These are phyloP conservation scores for Parafenestella ontariensis DNA, from an alignment of 2,329 filamentous ascomycete genomes.

Conservation along the genomic window DNA sequence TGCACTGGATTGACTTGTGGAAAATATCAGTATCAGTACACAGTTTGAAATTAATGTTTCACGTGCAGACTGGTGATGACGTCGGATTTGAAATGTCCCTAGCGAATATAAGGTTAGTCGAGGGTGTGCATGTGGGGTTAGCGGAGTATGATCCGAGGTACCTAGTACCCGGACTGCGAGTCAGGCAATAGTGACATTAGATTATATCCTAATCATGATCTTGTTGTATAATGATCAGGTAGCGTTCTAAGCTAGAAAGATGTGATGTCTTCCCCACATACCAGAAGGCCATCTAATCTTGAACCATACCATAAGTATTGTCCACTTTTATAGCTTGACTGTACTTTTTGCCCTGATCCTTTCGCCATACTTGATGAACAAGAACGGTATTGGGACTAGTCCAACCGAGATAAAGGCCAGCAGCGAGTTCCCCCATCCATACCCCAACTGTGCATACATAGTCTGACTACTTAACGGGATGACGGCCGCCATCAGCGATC, in stretches of 20 bases:
- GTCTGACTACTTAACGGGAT: constrained; percentile 49
- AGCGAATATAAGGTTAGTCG: neutral
- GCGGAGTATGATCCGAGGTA: constrained; percentile 6
- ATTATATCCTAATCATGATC: neutral
- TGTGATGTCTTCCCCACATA: neutral
- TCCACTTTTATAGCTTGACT: constrained; percentile 31
- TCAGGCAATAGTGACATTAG: constrained; percentile 2
- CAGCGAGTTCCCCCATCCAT: constrained; percentile 50
- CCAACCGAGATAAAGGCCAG: constrained; percentile 44
- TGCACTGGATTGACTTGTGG: too few relatives aligned
- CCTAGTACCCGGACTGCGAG: constrained; percentile 8
- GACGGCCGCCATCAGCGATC: constrained; percentile 48
- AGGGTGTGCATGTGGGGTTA: neutral
- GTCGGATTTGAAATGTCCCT: neutral
- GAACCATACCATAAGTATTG: too few relatives aligned
- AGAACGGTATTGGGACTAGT: constrained; percentile 44
- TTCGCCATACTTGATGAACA: constrained; percentile 47
- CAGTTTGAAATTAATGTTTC: too few relatives aligned
- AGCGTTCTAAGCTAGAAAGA: neutral
- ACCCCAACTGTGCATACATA: constrained; percentile 50
- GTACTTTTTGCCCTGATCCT: constrained; percentile 35
- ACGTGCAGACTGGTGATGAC: neutral
- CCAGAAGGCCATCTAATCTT: too few relatives aligned
- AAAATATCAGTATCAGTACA: too few relatives aligned
- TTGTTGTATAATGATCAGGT: neutral